Evolutionary conservation across 495 filamentous ascomycete genomes (phyloP).

Genomic region (Penicillium tannophilum): DNA sequence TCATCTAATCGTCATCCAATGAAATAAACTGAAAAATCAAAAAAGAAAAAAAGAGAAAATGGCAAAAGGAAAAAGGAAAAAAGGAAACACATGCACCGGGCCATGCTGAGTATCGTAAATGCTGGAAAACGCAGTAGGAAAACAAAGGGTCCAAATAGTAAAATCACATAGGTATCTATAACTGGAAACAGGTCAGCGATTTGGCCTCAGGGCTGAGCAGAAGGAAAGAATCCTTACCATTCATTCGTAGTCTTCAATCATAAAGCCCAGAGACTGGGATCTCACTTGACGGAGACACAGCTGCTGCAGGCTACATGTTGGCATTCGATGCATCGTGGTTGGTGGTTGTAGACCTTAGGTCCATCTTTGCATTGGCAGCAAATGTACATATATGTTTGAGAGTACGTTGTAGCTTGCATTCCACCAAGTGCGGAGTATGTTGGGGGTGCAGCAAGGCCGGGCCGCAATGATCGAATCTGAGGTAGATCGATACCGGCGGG

Average conservation of each 20-base stretch:
- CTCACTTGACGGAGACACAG: conserved; percentile 39
- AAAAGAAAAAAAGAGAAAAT: background rate
- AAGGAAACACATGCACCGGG: background rate
- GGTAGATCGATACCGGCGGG: conserved; percentile 13
- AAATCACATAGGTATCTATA: conserved; percentile 1
- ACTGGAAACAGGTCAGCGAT: background rate
- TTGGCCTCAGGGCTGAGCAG: background rate
- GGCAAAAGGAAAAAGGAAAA: background rate
- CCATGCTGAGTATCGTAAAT: conserved; percentile 8
- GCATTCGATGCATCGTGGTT: conserved; percentile 39
- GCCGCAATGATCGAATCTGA: conserved; percentile 16
- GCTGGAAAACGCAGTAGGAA: conserved; percentile 1
- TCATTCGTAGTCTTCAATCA: conserved; percentile 3
- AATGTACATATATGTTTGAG: conserved; percentile 31
- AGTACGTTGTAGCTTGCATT: conserved; percentile 1
- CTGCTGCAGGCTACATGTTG: conserved; percentile 30
- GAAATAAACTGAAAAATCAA: background rate
- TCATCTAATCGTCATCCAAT: background rate
- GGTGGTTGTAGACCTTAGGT: conserved; percentile 39
- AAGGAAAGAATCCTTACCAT: conserved; percentile 1
- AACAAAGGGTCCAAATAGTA: background rate
- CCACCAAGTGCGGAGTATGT: background rate
- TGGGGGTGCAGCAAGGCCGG: background rate
- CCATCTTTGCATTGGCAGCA: conserved; percentile 47
- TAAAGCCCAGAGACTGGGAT: background rate